Evolutionary conservation across 2,329 filamentous ascomycete genomes (phyloP).

Genomic region (Cladosporium phlei): DNA sequence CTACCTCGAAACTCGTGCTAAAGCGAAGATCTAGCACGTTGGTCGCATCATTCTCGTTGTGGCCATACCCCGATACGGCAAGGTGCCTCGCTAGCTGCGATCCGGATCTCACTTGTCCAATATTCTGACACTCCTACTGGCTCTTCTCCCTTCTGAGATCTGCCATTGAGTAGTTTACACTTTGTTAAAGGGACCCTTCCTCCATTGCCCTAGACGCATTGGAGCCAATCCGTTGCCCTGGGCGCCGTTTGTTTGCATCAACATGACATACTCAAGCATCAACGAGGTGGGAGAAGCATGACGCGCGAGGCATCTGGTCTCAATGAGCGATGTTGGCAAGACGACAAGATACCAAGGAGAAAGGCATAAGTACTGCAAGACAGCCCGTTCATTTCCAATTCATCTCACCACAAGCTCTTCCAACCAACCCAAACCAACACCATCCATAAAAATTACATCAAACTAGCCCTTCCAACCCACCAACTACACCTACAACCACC

Average conservation of each 20-base stretch:
- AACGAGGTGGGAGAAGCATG: slow-evolving; percentile 4
- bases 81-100: neutral
- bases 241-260: slow-evolving; percentile 11
- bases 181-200: neutral
- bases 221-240: neutral
- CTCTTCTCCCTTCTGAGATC: too few species aligned
- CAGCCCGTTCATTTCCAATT: neutral
- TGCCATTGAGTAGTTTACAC: too few species aligned
- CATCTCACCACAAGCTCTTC: neutral
- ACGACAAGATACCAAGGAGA: neutral
- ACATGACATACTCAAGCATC: slow-evolving; percentile 11
- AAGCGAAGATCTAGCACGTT: too few species aligned
- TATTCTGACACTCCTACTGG: too few species aligned
- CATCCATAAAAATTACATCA: neutral
- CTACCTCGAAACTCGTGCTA: too few species aligned
- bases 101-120: too few species aligned
- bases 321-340: too few species aligned
- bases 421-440: neutral
- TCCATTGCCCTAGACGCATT: neutral
- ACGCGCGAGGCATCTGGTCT: slow-evolving; percentile 5
- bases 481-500: neutral
- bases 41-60: too few species aligned
- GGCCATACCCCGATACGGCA: neutral
- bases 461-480: neutral
- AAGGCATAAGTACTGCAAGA: slow-evolving; percentile 5